Percentiles rank a stretch among this genome's conserved stretches.
Conservation (phyloP, 805 yeast species). For the Cyberlindnera samutprakarnensis region DNA sequence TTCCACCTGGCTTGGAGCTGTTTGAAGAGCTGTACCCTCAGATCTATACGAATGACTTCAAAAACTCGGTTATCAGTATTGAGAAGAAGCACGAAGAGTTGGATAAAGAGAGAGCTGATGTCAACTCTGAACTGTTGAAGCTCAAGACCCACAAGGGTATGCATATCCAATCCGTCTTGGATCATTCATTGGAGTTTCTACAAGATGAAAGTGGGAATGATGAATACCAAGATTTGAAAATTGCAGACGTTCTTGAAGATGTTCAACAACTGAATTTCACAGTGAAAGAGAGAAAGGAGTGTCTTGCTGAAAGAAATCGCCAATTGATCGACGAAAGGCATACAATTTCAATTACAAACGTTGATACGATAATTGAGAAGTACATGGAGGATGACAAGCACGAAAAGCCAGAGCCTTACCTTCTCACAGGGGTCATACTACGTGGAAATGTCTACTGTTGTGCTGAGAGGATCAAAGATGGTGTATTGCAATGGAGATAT, state of each 20-base stretch:
- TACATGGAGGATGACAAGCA: conserved; percentile 4
- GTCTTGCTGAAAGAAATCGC: conserved; percentile 3
- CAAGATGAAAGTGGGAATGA: conserved; percentile 13
- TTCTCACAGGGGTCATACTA: conserved; percentile 30
- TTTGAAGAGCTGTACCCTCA: conserved; percentile 32
- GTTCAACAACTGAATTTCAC: conserved; percentile 4
- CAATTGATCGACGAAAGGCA: conserved; percentile 12
- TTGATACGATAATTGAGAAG: conserved; percentile 20
- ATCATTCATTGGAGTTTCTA: conserved; percentile 19
- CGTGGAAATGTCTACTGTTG: conserved; percentile 26
- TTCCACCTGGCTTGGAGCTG: conserved; percentile 22
- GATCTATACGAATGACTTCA: conserved; percentile 26
- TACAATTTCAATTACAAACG: conserved; percentile 19
- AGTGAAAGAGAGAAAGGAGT: conserved; percentile 10
- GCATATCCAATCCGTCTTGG: conserved; percentile 20
- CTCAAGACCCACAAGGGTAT: conserved; percentile 27
- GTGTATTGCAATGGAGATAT: conserved; percentile 29
- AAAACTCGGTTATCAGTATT: conserved; percentile 5
- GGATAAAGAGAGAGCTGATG: conserved; percentile 11
- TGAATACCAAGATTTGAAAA: conserved; percentile 10
- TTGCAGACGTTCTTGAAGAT: conserved; percentile 2
- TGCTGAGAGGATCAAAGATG: conserved; percentile 14
- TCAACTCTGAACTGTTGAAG: conserved; percentile 15
- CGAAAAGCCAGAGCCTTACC: conserved; percentile 27
- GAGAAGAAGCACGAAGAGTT: conserved; percentile 1